Percentiles rank a stretch among this genome's conserved stretches.
These are phyloP conservation scores for Porcisia deanei DNA, from an alignment of 208 protist genomes.

Conservation along the genomic window DNA sequence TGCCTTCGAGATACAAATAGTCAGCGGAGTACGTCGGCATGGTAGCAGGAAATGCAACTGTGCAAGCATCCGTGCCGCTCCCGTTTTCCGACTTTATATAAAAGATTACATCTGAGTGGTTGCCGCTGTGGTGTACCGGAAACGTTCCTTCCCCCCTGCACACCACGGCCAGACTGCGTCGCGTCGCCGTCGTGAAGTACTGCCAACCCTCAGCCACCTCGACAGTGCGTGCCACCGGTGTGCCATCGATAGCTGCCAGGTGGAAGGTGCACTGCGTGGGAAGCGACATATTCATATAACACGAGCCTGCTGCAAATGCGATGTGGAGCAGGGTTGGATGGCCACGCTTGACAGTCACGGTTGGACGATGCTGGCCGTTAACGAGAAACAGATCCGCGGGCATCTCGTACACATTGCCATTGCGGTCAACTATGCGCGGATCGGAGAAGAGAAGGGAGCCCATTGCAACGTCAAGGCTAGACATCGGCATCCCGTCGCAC, in stretches of 20 bases:
- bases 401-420: constrained; percentile 37
- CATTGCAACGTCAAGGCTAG: constrained; percentile 46
- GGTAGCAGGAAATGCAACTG: constrained; percentile 42
- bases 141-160: constrained; percentile 50
- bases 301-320: constrained; percentile 73
- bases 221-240: constrained; percentile 50
- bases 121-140: constrained; percentile 44
- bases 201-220: constrained; percentile 50
- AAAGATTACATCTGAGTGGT: constrained; percentile 46
- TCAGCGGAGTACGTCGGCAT: constrained; percentile 42
- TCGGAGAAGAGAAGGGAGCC: constrained; percentile 50
- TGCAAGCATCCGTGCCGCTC: neutral
- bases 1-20: constrained; percentile 43
- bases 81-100: constrained; percentile 40
- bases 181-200: constrained; percentile 84
- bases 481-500: constrained; percentile 69
- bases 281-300: constrained; percentile 74
- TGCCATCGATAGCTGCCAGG: constrained; percentile 68
- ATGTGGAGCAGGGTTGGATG: constrained; percentile 67
- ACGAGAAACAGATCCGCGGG: constrained; percentile 82
- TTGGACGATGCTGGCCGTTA: constrained; percentile 82
- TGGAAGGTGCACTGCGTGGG: constrained; percentile 62
- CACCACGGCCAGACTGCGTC: constrained; percentile 48
- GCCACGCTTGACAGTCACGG: constrained; percentile 38
- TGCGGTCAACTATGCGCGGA: constrained; percentile 44